phyloP scores from a whole-genome alignment of 805 yeast species.

The Diddensiella santjacobensis region DNA sequence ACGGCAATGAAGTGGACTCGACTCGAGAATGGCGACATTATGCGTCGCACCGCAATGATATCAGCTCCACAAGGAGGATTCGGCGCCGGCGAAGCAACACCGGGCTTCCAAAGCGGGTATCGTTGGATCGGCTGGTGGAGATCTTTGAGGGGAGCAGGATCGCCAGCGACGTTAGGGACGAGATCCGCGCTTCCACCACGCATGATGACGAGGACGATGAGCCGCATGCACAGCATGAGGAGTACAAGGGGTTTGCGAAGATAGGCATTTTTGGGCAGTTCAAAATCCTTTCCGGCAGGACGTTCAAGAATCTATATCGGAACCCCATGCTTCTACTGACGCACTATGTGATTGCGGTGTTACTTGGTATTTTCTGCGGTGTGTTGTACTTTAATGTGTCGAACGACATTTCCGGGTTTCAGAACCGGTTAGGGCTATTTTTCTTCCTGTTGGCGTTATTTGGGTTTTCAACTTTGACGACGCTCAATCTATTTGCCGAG shows the following conservation, averaged over 20 bases:
- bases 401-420: slow-evolving; percentile 94
- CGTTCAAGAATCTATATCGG: slow-evolving; percentile 88
- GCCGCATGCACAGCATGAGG: slow-evolving; percentile 6
- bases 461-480: slow-evolving; percentile 92
- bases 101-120: slow-evolving; percentile 6
- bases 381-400: slow-evolving; percentile 74
- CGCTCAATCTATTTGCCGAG: slow-evolving; percentile 80
- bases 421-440: slow-evolving; percentile 88
- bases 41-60: slow-evolving; percentile 75
- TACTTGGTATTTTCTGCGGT: slow-evolving; percentile 83
- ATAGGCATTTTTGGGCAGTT: slow-evolving; percentile 67
- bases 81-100: background rate
- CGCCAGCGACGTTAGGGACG: slow-evolving; percentile 22
- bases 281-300: slow-evolving; percentile 71
- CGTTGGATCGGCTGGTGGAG: slow-evolving; percentile 29
- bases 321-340: slow-evolving; percentile 86
- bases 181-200: slow-evolving; percentile 19
- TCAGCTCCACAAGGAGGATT: background rate
- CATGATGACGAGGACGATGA: slow-evolving; percentile 17
- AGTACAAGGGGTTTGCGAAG: slow-evolving; percentile 32
- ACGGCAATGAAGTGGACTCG: slow-evolving; percentile 40
- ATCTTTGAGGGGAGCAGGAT: slow-evolving; percentile 28
- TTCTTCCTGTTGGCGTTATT: slow-evolving; percentile 87
- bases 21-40: slow-evolving; percentile 85
- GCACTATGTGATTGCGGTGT: slow-evolving; percentile 72